Evolutionary conservation across 2,329 filamentous ascomycete genomes (phyloP).

Genomic region (Trematosphaeria pertusa): DNA sequence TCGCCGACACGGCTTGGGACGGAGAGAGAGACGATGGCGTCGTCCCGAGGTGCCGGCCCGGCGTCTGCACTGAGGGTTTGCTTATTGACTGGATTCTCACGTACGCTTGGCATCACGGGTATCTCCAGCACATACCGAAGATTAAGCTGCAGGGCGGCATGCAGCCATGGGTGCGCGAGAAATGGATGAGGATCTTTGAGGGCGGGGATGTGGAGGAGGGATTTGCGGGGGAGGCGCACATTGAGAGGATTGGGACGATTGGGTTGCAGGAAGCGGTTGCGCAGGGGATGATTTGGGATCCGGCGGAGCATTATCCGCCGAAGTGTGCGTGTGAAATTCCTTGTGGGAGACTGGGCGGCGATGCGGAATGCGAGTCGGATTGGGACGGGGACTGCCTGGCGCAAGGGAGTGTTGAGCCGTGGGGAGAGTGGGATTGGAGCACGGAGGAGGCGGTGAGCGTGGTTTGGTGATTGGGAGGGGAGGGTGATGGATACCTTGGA

Average conservation of each 20-base stretch:
- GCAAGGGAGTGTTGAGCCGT: too few species aligned
- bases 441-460: too few species aligned
- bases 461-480: too few species aligned
- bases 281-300: conserved; percentile 3
- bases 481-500: too few species aligned
- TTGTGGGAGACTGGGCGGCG: not conserved
- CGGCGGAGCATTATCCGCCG: conserved; percentile 11
- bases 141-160: conserved; percentile 18
- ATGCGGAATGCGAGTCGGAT: too few species aligned
- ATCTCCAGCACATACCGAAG: conserved; percentile 11
- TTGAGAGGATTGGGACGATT: conserved; percentile 6
- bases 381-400: too few species aligned
- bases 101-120: conserved; percentile 13
- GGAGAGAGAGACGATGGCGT: not conserved
- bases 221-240: not conserved
- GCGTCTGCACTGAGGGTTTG: conserved; percentile 10
- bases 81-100: conserved; percentile 23
- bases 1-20: not conserved
- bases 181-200: conserved; percentile 21
- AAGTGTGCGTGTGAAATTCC: conserved; percentile 6
- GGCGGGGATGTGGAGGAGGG: conserved; percentile 2
- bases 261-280: not conserved
- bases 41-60: not conserved
- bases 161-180: conserved; percentile 23
- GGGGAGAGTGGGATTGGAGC: too few species aligned